These are phyloP conservation scores for Yarrowia yakushimensis DNA, from an alignment of 805 yeast species.

Conservation along the genomic window DNA sequence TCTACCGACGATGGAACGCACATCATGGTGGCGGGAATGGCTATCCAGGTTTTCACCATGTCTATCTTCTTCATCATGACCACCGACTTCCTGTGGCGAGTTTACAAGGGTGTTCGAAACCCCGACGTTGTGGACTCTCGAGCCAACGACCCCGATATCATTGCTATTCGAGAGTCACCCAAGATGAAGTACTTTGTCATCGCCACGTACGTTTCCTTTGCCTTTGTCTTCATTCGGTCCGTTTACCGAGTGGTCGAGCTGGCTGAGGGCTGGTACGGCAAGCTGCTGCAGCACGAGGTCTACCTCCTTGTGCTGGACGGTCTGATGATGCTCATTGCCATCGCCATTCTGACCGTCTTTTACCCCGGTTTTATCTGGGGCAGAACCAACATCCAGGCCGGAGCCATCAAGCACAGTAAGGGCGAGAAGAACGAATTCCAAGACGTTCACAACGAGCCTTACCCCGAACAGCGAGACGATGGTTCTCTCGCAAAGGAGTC, in stretches of 20 bases:
- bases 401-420: neutral
- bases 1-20: conserved; percentile 49
- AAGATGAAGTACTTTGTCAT: conserved; percentile 30
- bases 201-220: conserved; percentile 40
- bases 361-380: conserved; percentile 56
- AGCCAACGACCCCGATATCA: conserved; percentile 14
- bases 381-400: neutral
- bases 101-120: conserved; percentile 17
- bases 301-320: conserved; percentile 61
- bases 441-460: neutral
- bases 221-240: conserved; percentile 62
- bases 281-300: conserved; percentile 56
- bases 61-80: conserved; percentile 53
- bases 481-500: conserved; percentile 1
- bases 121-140: conserved; percentile 6
- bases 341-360: conserved; percentile 47
- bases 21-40: conserved; percentile 73
- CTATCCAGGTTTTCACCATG: conserved; percentile 72
- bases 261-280: conserved; percentile 68
- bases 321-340: conserved; percentile 54
- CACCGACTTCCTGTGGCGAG: conserved; percentile 41
- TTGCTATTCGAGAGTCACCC: conserved; percentile 25
- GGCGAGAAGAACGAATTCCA: neutral
- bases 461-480: neutral
- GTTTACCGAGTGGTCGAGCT: conserved; percentile 71